Evolutionary conservation across 2,329 filamentous ascomycete species (phyloP), one percentile per base, ranked within the genome.

Genomic region (Penicillium sp.): DNA sequence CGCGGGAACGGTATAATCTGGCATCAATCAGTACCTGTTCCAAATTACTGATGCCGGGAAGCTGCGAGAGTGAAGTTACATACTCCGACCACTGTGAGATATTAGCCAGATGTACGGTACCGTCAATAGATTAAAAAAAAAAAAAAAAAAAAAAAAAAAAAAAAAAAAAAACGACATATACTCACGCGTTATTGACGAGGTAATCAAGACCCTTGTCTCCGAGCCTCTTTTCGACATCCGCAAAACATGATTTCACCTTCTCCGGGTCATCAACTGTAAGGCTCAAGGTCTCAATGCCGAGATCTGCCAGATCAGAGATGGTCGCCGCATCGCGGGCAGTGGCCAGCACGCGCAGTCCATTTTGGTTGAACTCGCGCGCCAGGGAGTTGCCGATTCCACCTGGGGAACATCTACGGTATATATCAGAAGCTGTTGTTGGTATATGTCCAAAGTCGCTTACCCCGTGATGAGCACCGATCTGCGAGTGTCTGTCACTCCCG

Each of bases 371-470:
- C 63, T 85, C 82, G 18, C 77, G 75, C 1, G 83, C 82, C 14
- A 87, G 75, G 16, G 79, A 79, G 64, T 86, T 79, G 29, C 84
- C 84, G 59, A 86, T 85, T 51, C 81, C 81, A 38, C 82, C 81
- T 7, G 81, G 79, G 14, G 69, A 70, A 47, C 69, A 72, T 37
- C 70, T 72, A 39, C 22, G 32, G 43, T 26, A 38, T 38, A 39
- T 24, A 32, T 59, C 29, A 64, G 51, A 37, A 20, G 16, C 32
- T 46, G 47, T 52, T 35, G 22, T 49, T 40, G 38, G 31, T 53
- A 49, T 53, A 34, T 47, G 34, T 29, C 16, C 20, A 20, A 9
- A n/a, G n/a, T 32, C 13, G 24, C 71, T 63, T 67, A 76, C 74
- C 74, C 74, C 14, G 74, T 76, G 56, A 77, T 76, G 20, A 77